A percentile compares a stretch with the other conserved stretches of the same genome.
phyloP scores from a whole-genome alignment of 257 asterid genomes.

The Gentiana dahurica region DNA sequence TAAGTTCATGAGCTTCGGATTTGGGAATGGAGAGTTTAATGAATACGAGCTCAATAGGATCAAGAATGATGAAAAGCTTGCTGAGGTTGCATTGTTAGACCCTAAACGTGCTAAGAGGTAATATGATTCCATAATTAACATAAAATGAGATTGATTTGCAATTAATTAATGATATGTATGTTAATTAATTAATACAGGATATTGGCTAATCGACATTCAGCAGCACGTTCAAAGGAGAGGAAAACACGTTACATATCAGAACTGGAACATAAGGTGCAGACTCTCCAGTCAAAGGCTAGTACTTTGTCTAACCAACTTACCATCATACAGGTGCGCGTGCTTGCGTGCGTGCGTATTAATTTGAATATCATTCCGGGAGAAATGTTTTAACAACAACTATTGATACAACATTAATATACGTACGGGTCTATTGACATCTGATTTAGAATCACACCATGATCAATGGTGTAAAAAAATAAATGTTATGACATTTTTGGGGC shows the following conservation, averaged over 20 bases:
- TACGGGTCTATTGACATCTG: too few relatives aligned
- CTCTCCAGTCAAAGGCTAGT: constrained; percentile 69
- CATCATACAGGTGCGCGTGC: constrained; percentile 45
- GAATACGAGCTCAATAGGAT: constrained; percentile 75
- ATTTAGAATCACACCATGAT: too few relatives aligned
- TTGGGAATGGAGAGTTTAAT: constrained; percentile 63
- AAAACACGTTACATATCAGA: constrained; percentile 84
- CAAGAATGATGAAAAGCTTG: constrained; percentile 74
- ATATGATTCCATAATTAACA: background rate
- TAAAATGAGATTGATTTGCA: background rate
- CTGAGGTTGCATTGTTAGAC: constrained; percentile 67
- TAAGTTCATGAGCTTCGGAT: constrained; percentile 34
- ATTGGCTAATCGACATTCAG: constrained; percentile 87
- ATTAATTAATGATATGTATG: background rate
- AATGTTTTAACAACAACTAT: too few relatives aligned
- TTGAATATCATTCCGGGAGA: too few relatives aligned
- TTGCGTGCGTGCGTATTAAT: background rate
- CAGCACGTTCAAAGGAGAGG: constrained; percentile 96
- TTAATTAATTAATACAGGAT: constrained; percentile 38
- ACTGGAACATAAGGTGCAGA: constrained; percentile 84
- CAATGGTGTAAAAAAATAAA: too few relatives aligned
- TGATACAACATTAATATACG: too few relatives aligned
- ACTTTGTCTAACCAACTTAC: constrained; percentile 67
- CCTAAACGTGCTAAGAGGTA: constrained; percentile 91
- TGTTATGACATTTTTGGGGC: too few relatives aligned